phyloP scores from a whole-genome alignment of 352 stramenopile species.

The Porosira glacialis region DNA sequence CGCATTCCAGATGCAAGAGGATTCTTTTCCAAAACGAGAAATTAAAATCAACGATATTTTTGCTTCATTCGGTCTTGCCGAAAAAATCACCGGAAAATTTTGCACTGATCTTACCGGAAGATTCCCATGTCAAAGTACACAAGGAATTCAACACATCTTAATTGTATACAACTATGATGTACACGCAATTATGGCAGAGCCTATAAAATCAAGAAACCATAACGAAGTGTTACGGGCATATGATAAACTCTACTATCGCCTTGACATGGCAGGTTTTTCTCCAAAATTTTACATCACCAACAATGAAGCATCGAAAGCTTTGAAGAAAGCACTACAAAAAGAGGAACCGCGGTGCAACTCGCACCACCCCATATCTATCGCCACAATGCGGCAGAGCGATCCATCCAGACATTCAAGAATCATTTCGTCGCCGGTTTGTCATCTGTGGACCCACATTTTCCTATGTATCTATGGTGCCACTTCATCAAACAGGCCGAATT shows the following conservation, averaged over 20 bases:
- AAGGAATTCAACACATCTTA: background rate
- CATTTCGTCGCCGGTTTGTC: background rate
- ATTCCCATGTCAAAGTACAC: too few species aligned
- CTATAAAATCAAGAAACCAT: background rate
- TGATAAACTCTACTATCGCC: background rate
- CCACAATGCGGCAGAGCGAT: background rate
- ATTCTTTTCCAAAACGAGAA: too few species aligned
- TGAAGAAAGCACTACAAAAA: background rate
- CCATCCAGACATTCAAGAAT: background rate
- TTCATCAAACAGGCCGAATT: background rate
- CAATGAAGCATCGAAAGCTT: background rate
- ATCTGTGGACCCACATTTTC: background rate
- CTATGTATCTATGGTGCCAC: background rate
- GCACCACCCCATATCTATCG: background rate
- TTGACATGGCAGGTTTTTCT: background rate
- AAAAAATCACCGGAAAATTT: too few species aligned
- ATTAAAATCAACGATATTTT: too few species aligned
- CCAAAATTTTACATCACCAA: background rate
- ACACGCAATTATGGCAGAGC: background rate
- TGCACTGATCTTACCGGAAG: too few species aligned
- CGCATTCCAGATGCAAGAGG: too few species aligned
- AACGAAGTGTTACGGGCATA: background rate
- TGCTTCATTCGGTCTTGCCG: too few species aligned
- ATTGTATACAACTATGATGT: background rate
- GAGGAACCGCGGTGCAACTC: background rate